A percentile compares a stretch with the other conserved stretches of the same genome.
These are phyloP conservation scores for Quercus glauca DNA, from an alignment of 306 rosid species.

Conservation along the genomic window DNA sequence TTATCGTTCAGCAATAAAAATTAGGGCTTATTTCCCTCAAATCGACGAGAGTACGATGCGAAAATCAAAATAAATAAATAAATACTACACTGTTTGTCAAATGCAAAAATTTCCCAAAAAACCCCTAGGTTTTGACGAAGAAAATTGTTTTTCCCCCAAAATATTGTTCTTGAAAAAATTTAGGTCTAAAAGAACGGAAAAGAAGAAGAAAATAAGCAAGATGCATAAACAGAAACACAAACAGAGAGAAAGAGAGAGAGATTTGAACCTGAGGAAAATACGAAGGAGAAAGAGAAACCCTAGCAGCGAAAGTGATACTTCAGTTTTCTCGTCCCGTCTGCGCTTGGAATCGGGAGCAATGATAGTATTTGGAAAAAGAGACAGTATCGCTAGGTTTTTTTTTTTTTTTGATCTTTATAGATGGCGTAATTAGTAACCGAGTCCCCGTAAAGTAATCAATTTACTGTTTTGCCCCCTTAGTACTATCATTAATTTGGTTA, in stretches of 20 bases:
- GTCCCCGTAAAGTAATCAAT: neutral
- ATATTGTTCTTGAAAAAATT: neutral
- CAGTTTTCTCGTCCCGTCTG: neutral
- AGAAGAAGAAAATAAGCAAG: neutral
- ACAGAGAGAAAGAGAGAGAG: constrained; percentile 1
- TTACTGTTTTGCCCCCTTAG: neutral
- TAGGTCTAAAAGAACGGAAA: neutral
- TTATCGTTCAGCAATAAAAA: neutral
- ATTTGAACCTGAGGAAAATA: constrained; percentile 26
- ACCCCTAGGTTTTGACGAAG: neutral
- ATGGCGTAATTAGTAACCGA: neutral
- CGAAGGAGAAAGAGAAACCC: constrained; percentile 34
- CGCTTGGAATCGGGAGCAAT: no score
- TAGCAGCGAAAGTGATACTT: constrained; percentile 17
- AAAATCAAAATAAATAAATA: neutral
- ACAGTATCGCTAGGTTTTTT: neutral
- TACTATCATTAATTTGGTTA: neutral
- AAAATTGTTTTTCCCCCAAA: neutral
- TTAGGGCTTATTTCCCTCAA: neutral
- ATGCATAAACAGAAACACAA: neutral
- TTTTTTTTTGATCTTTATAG: constrained; percentile 9
- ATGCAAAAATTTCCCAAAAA: no score
- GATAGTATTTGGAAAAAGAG: no score
- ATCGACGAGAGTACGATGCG: neutral
- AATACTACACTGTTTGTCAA: no score